Conservation (phyloP, 345 rosid species). For the Populus nigra region DNA sequence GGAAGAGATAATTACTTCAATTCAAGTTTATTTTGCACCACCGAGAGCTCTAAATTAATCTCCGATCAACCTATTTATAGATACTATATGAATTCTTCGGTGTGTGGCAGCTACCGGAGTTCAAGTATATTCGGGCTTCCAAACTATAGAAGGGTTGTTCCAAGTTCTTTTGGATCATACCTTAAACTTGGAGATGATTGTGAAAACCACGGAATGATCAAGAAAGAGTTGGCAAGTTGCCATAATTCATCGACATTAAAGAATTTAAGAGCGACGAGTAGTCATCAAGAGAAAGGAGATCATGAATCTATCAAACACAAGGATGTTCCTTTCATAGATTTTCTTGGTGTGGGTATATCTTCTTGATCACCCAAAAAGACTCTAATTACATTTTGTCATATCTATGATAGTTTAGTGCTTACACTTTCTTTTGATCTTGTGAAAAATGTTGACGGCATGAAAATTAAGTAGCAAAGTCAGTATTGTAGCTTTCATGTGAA, state of each 20-base stretch:
- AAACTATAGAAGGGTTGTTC: conserved; percentile 32
- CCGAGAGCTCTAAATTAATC: conserved; percentile 13
- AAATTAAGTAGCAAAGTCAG: conserved; percentile 6
- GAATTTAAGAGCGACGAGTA: conserved; percentile 13
- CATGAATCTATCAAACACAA: conserved; percentile 14
- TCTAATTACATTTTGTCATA: conserved; percentile 19
- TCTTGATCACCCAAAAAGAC: conserved; percentile 33
- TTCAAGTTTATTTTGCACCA: conserved; percentile 20
- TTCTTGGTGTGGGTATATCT: conserved; percentile 71
- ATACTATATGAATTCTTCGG: conserved; percentile 22
- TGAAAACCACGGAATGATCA: conserved; percentile 19
- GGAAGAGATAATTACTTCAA: conserved; percentile 26
- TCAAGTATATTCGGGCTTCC: conserved; percentile 20
- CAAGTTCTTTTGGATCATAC: conserved; percentile 36
- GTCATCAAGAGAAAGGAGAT: conserved; percentile 33
- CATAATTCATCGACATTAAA: conserved; percentile 14
- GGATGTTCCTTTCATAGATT: conserved; percentile 36
- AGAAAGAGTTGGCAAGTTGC: conserved; percentile 20
- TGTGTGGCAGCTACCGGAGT: conserved; percentile 10
- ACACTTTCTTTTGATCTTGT: conserved; percentile 1
- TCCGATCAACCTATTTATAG: conserved; percentile 25
- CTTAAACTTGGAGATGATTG: conserved; percentile 23
- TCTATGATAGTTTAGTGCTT: conserved; percentile 22
- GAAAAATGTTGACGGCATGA: conserved; percentile 16
- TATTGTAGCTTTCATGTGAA: conserved; percentile 15